Conservation (phyloP, 2,329 filamentous ascomycete species). For the Scedosporium minutisporum region DNA sequence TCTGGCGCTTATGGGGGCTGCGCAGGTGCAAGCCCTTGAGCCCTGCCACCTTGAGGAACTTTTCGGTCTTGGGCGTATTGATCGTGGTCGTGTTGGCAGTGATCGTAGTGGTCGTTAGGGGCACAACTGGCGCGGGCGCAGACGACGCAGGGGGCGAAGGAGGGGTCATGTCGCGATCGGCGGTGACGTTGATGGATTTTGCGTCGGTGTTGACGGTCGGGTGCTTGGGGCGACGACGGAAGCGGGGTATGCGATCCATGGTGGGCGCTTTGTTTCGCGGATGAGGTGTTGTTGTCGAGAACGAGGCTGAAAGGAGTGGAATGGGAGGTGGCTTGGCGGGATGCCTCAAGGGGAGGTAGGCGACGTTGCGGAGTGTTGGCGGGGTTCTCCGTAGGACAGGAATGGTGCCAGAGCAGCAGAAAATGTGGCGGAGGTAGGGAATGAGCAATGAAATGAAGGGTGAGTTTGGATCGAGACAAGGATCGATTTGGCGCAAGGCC, state of each 20-base stretch:
- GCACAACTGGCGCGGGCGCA: slow-evolving; percentile 8
- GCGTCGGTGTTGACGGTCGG: slow-evolving; percentile 31
- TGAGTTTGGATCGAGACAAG: not conserved
- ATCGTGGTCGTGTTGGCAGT: slow-evolving; percentile 7
- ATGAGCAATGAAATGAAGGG: no score
- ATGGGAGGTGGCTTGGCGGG: not conserved
- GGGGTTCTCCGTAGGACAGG: not conserved
- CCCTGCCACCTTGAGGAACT: slow-evolving; percentile 17
- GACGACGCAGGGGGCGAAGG: not conserved
- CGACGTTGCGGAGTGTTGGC: not conserved
- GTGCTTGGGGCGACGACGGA: slow-evolving; percentile 33
- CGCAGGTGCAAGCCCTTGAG: slow-evolving; percentile 36
- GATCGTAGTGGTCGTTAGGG: slow-evolving; percentile 9
- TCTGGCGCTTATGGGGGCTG: slow-evolving; percentile 36
- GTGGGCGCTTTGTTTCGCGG: not conserved
- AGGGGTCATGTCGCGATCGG: slow-evolving; percentile 2
- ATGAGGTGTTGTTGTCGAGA: not conserved
- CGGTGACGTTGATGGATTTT: slow-evolving; percentile 15
- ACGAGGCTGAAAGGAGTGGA: not conserved
- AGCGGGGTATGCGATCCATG: slow-evolving; percentile 33
- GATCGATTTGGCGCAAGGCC: not conserved
- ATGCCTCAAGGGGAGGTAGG: not conserved
- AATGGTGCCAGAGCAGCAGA: not conserved
- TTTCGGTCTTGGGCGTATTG: slow-evolving; percentile 2
- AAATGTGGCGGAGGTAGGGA: not conserved